phyloP scores from a whole-genome alignment of 2,329 filamentous ascomycete genomes.

The Cryphonectria carpinicola region DNA sequence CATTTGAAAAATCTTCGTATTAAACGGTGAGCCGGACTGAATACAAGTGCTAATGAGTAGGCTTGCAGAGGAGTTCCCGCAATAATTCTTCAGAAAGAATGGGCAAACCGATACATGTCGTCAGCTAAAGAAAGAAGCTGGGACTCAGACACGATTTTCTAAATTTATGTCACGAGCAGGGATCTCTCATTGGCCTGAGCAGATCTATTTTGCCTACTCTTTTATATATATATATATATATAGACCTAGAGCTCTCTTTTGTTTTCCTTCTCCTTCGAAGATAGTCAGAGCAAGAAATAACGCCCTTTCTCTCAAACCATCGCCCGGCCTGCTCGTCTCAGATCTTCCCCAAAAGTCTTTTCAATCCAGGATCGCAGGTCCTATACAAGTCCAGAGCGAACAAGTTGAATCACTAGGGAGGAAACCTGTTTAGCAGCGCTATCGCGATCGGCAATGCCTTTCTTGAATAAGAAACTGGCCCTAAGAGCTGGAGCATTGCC shows the following conservation, averaged over 20 bases:
- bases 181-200: too few relatives aligned
- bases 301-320: too few relatives aligned
- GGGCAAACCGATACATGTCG: neutral
- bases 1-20: conserved; percentile 29
- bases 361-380: neutral
- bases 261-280: too few relatives aligned
- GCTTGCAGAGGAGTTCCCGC: conserved; percentile 37
- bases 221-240: too few relatives aligned
- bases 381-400: neutral
- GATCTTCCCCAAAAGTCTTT: neutral
- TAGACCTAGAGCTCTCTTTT: too few relatives aligned
- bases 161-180: too few relatives aligned
- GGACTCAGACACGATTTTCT: neutral
- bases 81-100: neutral
- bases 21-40: conserved; percentile 36
- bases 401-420: neutral
- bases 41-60: conserved; percentile 41
- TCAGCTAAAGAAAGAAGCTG: neutral
- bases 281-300: too few relatives aligned
- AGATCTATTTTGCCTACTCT: too few relatives aligned
- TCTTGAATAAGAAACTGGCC: neutral
- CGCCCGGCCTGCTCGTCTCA: too few relatives aligned
- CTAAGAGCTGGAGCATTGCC: neutral
- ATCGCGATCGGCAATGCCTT: neutral
- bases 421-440: neutral